phyloP scores from a whole-genome alignment of 495 filamentous ascomycete genomes.

The Daldinia grandis region DNA sequence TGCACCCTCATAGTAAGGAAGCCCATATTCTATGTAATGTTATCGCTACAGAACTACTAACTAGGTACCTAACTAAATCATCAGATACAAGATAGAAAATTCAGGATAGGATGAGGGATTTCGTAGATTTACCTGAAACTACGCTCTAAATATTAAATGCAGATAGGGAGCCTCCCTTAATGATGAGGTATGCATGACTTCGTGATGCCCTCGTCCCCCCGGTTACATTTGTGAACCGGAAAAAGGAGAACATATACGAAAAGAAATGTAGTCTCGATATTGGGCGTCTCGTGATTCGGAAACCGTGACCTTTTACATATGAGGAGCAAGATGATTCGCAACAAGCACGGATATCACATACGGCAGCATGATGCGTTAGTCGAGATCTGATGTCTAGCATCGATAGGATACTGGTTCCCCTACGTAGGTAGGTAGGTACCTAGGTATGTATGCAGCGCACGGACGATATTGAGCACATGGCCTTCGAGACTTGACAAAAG shows the following conservation, averaged over 20 bases:
- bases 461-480: conserved; percentile 14
- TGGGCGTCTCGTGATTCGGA: background rate
- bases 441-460: conserved; percentile 17
- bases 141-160: background rate
- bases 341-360: conserved; percentile 16
- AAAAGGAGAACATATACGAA: background rate
- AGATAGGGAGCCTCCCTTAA: background rate
- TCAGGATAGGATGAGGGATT: background rate
- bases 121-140: background rate
- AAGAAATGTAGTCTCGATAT: background rate
- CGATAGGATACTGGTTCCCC: conserved; percentile 3
- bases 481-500: conserved; percentile 3
- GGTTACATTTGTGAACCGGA: background rate
- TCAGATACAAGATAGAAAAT: too few relatives aligned
- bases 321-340: background rate
- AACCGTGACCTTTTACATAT: background rate
- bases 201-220: background rate
- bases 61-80: too few relatives aligned
- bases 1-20: too few relatives aligned
- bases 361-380: conserved; percentile 15
- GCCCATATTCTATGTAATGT: too few relatives aligned
- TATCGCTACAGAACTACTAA: too few relatives aligned
- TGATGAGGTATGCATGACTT: background rate
- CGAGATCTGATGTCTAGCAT: conserved; percentile 6
- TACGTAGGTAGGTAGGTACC: too few relatives aligned